Evolutionary conservation across 2,329 filamentous ascomycete species (phyloP).

Genomic region (Aspergillus transmontanensis): DNA sequence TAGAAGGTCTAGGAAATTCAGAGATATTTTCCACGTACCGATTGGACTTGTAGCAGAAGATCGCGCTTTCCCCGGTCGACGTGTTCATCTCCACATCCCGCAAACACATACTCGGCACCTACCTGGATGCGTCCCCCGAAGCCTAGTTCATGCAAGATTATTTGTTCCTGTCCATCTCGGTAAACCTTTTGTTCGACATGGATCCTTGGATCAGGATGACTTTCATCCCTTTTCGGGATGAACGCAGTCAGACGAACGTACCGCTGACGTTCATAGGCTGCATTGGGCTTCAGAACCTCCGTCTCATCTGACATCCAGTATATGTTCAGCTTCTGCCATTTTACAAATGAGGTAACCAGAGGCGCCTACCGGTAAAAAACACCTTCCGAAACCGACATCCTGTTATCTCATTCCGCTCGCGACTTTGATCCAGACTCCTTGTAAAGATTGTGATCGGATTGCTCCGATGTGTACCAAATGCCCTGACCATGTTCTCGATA

Average conservation of each 20-base stretch:
- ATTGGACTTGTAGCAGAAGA: conserved; percentile 16
- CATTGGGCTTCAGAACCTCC: conserved; percentile 7
- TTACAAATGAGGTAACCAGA: not conserved
- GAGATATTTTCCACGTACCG: conserved; percentile 9
- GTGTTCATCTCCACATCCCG: conserved; percentile 19
- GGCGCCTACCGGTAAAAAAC: conserved; percentile 16
- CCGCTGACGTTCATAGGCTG: not conserved
- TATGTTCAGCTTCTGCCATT: not conserved
- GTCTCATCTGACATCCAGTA: conserved; percentile 5
- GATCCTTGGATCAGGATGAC: conserved; percentile 13
- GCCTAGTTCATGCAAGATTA: conserved; percentile 18
- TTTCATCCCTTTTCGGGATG: conserved; percentile 11
- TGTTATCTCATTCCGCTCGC: conserved; percentile 17
- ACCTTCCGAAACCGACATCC: conserved; percentile 21
- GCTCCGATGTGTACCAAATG: not conserved
- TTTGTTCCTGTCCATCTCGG: conserved; percentile 9
- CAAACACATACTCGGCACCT: conserved; percentile 19
- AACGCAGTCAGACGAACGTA: conserved; percentile 12
- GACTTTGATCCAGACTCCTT: conserved; percentile 13
- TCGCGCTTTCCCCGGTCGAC: conserved; percentile 12
- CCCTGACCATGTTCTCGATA: conserved; percentile 17
- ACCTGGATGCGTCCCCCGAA: conserved; percentile 16
- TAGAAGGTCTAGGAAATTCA: not conserved
- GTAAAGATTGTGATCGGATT: conserved; percentile 20
- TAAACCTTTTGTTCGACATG: conserved; percentile 21